Percentiles rank a stretch among this genome's conserved stretches.
These are phyloP conservation scores for Cladorrhinum samala DNA, from an alignment of 495 filamentous ascomycete species.

Conservation along the genomic window DNA sequence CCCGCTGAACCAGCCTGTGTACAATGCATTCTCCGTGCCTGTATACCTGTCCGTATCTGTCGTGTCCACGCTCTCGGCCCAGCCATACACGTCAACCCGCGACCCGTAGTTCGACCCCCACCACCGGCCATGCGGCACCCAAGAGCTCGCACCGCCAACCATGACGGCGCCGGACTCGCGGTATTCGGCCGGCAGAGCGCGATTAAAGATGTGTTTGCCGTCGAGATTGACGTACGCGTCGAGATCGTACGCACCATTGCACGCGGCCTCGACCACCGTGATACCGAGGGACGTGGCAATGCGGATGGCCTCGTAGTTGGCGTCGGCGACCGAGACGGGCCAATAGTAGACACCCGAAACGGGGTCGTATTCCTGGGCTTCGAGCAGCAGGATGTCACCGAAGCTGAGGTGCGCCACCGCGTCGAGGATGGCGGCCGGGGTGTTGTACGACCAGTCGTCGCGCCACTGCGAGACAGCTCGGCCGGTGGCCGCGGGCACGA, in stretches of 20 bases:
- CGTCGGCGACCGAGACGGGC: slow-evolving; percentile 18
- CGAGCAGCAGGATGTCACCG: slow-evolving; percentile 19
- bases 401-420: slow-evolving; percentile 6
- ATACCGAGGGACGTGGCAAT: slow-evolving; percentile 14
- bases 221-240: slow-evolving; percentile 7
- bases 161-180: slow-evolving; percentile 21
- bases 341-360: slow-evolving; percentile 1
- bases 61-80: slow-evolving; percentile 14
- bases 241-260: slow-evolving; percentile 14
- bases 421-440: slow-evolving; percentile 16
- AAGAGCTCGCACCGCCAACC: slow-evolving; percentile 7
- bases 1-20: slow-evolving; percentile 11
- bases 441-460: slow-evolving; percentile 3
- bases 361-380: slow-evolving; percentile 15
- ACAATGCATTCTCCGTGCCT: not conserved
- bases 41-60: slow-evolving; percentile 4
- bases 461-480: slow-evolving; percentile 10
- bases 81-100: slow-evolving; percentile 15
- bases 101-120: slow-evolving; percentile 13
- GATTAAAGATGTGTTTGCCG: slow-evolving; percentile 12
- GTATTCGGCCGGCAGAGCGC: slow-evolving; percentile 6
- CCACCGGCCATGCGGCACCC: slow-evolving; percentile 6
- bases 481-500: slow-evolving; percentile 12
- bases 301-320: slow-evolving; percentile 13
- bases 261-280: slow-evolving; percentile 16